Base-by-base conservation (phyloP, 495 filamentous ascomycete genomes). In the Neurospora sp. region DNA sequence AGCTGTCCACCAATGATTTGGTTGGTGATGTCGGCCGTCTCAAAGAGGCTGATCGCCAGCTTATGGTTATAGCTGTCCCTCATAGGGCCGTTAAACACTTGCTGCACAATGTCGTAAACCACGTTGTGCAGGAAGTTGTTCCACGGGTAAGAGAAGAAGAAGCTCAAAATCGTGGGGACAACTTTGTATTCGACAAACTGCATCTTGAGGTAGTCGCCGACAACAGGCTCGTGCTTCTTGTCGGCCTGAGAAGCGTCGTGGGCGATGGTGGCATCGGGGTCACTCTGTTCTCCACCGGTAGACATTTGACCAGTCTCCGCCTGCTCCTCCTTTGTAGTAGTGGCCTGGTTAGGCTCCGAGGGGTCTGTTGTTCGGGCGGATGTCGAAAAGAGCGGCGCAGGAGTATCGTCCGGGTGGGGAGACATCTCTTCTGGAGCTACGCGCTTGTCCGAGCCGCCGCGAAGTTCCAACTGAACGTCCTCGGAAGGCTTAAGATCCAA, bases 51-150 rank as follows among this genome's bases (percentile, higher is more conserved):
- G 70, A 97, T 91, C 35, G 96, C 94, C n/a, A 99, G 87, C 53
- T 89, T 90, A 9, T 93, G 91, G 82, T 99, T 99, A 80, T 90
- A 98, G 16, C 96, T 94, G 70, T 94, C 91, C 75, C 98, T 94
- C 93, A 99, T 97, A 14, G 93, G 93, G 0, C 96, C 96, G 78
- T 99, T 99, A 82, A 99, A 99, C 0, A 99, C 96, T 83, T 99
- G 96, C 80, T 99, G 96, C 14, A 99, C 92, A 74, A 99, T 94
- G 80, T 99, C 96, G 80, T 99, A 99, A 35, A 99, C 96, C 59
- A 99, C 96, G 82, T 99, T 99, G 81, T 99, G 96, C 31, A 99
- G 88, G 78, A 99, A 99, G 81, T 99, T 99, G 79, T 99, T 99
- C 96, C 96, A 99, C 5, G 96, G 96, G 80, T 98, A 98, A 71